Conservation (phyloP, 2,329 filamentous ascomycete species). For the Trichoderma sp. region DNA sequence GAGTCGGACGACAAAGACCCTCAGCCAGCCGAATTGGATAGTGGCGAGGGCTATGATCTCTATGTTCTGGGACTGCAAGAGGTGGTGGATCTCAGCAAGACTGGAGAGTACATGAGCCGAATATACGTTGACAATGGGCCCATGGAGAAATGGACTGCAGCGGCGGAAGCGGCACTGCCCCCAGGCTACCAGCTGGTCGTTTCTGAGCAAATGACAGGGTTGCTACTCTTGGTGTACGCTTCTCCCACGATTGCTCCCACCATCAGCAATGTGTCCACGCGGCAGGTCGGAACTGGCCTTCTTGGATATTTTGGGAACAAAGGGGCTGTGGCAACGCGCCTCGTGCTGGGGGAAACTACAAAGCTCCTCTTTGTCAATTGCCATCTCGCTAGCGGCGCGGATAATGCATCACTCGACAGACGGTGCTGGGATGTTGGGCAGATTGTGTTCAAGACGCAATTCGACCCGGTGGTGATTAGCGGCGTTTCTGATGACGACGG, state of each 20-base stretch:
- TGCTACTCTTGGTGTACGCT: slow-evolving; percentile 84
- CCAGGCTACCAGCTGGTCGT: slow-evolving; percentile 75
- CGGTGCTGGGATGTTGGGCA: slow-evolving; percentile 89
- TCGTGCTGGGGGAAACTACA: slow-evolving; percentile 89
- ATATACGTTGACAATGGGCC: slow-evolving; percentile 73
- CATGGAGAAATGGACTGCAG: slow-evolving; percentile 78
- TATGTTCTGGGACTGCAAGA: slow-evolving; percentile 93
- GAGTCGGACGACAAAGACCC: slow-evolving; percentile 44
- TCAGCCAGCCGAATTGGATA: slow-evolving; percentile 51
- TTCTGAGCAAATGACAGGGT: slow-evolving; percentile 82
- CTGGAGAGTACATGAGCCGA: slow-evolving; percentile 73
- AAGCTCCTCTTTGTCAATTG: slow-evolving; percentile 87
- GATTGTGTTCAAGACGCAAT: slow-evolving; percentile 74
- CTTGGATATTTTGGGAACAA: slow-evolving; percentile 97
- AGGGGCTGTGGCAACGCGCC: slow-evolving; percentile 78
- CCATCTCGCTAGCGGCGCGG: slow-evolving; percentile 85
- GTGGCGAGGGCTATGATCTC: slow-evolving; percentile 74
- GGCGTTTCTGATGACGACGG: slow-evolving; percentile 68
- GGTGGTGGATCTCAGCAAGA: slow-evolving; percentile 81
- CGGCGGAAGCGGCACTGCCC: slow-evolving; percentile 74
- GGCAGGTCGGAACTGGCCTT: slow-evolving; percentile 83
- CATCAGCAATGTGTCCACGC: slow-evolving; percentile 80
- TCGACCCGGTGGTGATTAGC: slow-evolving; percentile 70
- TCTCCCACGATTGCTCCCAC: slow-evolving; percentile 74
- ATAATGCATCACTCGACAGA: slow-evolving; percentile 75